Conservation (phyloP, 2,329 filamentous ascomycete species). For the Arthroderma sp. region DNA sequence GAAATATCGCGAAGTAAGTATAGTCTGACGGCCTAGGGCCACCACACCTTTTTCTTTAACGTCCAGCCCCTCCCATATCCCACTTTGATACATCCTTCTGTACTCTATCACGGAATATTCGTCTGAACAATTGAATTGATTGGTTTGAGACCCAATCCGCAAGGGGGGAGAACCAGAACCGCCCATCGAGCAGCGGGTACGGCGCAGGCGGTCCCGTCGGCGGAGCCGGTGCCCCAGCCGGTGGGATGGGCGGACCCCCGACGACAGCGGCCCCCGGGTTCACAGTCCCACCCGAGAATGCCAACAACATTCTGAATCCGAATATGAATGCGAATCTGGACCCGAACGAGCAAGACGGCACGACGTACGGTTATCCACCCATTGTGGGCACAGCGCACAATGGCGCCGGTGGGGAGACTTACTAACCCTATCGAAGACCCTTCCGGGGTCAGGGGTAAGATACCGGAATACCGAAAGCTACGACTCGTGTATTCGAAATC, state of each 20-base stretch:
- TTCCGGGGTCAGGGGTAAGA: conserved; percentile 9
- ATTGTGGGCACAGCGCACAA: conserved; percentile 36
- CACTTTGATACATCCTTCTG: conserved; percentile 20
- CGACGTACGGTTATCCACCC: conserved; percentile 33
- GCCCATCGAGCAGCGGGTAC: conserved; percentile 39
- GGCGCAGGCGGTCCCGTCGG: conserved; percentile 23
- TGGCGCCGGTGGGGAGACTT: conserved; percentile 33
- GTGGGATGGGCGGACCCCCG: conserved; percentile 6
- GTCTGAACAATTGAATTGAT: conserved; percentile 40
- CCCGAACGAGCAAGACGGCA: conserved; percentile 31
- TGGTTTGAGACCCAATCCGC: conserved; percentile 64
- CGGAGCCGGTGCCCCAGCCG: conserved; percentile 11
- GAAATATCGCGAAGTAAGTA: conserved; percentile 90
- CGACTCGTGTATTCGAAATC: conserved; percentile 9
- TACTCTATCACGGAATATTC: conserved; percentile 23
- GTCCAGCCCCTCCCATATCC: conserved; percentile 6
- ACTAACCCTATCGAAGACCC: conserved; percentile 18
- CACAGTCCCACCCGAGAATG: conserved; percentile 29
- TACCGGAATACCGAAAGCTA: conserved; percentile 6
- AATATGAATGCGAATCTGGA: conserved; percentile 29
- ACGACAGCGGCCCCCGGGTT: conserved; percentile 15
- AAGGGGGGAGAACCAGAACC: conserved; percentile 51
- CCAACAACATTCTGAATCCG: conserved; percentile 32
- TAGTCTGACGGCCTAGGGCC: conserved; percentile 5
- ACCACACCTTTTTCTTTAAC: conserved; percentile 9